A percentile compares a stretch with the other conserved stretches of the same genome.
Evolutionary conservation across 1,284 basidiomycete species (phyloP).

Genomic region (Sporisorium graminicola): DNA sequence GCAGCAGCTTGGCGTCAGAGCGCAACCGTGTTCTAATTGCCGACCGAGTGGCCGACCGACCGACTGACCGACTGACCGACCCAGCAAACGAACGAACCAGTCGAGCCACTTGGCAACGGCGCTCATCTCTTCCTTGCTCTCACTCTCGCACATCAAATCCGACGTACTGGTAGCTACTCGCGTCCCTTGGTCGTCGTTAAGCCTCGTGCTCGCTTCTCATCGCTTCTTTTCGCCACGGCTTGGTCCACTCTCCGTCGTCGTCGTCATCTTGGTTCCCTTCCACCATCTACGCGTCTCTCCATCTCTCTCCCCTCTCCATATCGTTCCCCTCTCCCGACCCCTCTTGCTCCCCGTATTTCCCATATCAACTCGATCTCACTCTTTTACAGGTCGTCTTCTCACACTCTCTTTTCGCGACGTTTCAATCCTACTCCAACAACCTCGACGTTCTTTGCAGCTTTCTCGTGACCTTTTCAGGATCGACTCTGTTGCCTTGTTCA

Average conservation of each 20-base stretch:
- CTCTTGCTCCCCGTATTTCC: constrained; percentile 1
- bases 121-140: neutral
- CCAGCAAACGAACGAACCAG: neutral
- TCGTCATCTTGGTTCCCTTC: constrained; percentile 40
- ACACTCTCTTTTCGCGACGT: constrained; percentile 19
- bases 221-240: neutral
- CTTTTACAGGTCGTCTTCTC: constrained; percentile 21
- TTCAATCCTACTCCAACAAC: constrained; percentile 7
- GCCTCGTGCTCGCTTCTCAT: constrained; percentile 22
- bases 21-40: constrained; percentile 4
- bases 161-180: constrained; percentile 16
- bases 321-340: constrained; percentile 12
- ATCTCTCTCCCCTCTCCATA: constrained; percentile 16
- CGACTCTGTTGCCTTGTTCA: constrained; percentile 20
- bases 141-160: neutral
- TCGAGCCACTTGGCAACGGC: neutral
- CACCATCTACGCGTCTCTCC: constrained; percentile 30
- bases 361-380: constrained; percentile 30
- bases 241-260: constrained; percentile 15
- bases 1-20: constrained; percentile 1
- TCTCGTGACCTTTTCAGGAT: constrained; percentile 6
- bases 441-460: constrained; percentile 25
- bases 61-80: neutral
- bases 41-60: neutral
- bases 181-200: constrained; percentile 5